These are phyloP conservation scores for Rachicladosporium sp. DNA, from an alignment of 2,329 filamentous ascomycete species.

Conservation along the genomic window DNA sequence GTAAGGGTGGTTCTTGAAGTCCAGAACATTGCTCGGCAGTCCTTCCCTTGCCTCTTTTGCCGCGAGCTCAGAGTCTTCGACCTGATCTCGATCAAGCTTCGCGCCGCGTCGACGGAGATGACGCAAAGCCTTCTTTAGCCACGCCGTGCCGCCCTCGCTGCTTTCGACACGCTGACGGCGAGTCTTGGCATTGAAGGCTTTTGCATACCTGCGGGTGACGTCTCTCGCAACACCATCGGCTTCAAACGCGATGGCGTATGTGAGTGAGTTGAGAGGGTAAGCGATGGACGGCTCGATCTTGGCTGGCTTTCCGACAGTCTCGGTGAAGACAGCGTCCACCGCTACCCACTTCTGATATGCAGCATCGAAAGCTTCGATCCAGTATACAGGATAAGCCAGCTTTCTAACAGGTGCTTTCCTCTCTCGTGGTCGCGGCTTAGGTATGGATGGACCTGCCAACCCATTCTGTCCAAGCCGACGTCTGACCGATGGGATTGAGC, in stretches of 20 bases:
- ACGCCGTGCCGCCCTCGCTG: slow-evolving; percentile 42
- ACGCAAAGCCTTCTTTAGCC: slow-evolving; percentile 42
- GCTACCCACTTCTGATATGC: slow-evolving; percentile 86
- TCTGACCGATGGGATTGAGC: slow-evolving; percentile 18
- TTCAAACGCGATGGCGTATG: slow-evolving; percentile 78
- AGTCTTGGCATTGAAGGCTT: slow-evolving; percentile 84
- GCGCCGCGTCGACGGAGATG: slow-evolving; percentile 26
- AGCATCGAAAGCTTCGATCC: slow-evolving; percentile 83
- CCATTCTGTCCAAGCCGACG: slow-evolving; percentile 22
- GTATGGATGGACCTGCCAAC: slow-evolving; percentile 8
- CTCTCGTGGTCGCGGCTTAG: slow-evolving; percentile 10
- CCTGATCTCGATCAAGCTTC: slow-evolving; percentile 56
- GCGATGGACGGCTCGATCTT: slow-evolving; percentile 72
- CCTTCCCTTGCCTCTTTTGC: slow-evolving; percentile 59
- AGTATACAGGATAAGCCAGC: slow-evolving; percentile 73
- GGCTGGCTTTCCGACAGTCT: slow-evolving; percentile 61
- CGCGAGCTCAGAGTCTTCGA: slow-evolving; percentile 67
- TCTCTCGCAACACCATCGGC: slow-evolving; percentile 67
- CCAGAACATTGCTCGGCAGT: slow-evolving; percentile 33
- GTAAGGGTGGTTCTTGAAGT: slow-evolving; percentile 30
- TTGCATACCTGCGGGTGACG: slow-evolving; percentile 77
- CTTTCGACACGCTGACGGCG: slow-evolving; percentile 66
- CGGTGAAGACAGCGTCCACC: slow-evolving; percentile 73
- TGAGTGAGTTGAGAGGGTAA: slow-evolving; percentile 63
- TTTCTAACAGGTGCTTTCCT: slow-evolving; percentile 44